Evolutionary conservation across 176 grass and related monocot species (phyloP).

Genomic region (Pontederia crassipes): DNA sequence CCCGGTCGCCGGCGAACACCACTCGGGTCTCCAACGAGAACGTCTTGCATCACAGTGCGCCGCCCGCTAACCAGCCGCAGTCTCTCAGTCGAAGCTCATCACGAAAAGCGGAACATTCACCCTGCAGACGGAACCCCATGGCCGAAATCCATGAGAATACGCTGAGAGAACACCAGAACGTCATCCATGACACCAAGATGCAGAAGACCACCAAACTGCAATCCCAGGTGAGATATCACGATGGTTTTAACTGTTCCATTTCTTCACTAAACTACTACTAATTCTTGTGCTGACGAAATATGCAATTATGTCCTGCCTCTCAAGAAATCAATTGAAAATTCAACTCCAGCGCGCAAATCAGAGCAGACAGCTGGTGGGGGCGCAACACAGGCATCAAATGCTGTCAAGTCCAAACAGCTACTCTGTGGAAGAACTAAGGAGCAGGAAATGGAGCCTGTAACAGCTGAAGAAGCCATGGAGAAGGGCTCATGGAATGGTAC

Average conservation of each 20-base stretch:
- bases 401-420: slow-evolving; percentile 11
- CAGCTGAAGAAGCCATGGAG: not conserved
- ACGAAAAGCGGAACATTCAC: slow-evolving; percentile 66
- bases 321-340: slow-evolving; percentile 13
- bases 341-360: slow-evolving; percentile 7
- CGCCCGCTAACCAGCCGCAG: slow-evolving; percentile 28
- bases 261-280: too few species aligned
- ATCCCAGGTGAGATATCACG: slow-evolving; percentile 20
- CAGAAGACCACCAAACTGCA: slow-evolving; percentile 36
- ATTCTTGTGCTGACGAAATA: not conserved
- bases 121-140: slow-evolving; percentile 63
- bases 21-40: slow-evolving; percentile 39
- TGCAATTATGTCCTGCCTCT: not conserved
- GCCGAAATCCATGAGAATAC: slow-evolving; percentile 67
- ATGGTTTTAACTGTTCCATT: not conserved
- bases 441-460: slow-evolving; percentile 5
- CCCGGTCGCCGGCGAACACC: slow-evolving; percentile 48
- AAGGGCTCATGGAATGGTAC: slow-evolving; percentile 3
- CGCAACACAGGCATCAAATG: slow-evolving; percentile 16
- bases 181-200: slow-evolving; percentile 12
- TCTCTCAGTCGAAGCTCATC: slow-evolving; percentile 76
- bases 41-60: not conserved
- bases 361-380: slow-evolving; percentile 2
- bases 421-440: not conserved
- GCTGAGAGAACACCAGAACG: slow-evolving; percentile 1